A percentile compares a stretch with the other conserved stretches of the same genome.
Evolutionary conservation across 2,329 filamentous ascomycete genomes (phyloP).

Genomic region (Acrodontium crateriforme): DNA sequence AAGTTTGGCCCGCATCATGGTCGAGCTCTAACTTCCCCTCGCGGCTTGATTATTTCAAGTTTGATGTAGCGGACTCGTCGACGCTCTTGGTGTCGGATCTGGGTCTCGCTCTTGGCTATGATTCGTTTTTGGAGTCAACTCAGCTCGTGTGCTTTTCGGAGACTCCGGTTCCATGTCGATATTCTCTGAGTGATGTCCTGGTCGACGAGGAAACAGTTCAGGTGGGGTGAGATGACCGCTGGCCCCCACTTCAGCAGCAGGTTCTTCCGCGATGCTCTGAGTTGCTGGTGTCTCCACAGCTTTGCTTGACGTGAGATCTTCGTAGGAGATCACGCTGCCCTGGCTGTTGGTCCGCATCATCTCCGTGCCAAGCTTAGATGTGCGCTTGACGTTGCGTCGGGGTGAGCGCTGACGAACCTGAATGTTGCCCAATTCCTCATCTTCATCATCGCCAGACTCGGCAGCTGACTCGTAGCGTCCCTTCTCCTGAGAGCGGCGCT

Average conservation of each 20-base stretch:
- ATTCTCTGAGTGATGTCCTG: conserved; percentile 29
- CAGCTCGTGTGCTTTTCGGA: conserved; percentile 14
- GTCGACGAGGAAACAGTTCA: conserved; percentile 33
- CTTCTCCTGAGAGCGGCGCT: conserved; percentile 62
- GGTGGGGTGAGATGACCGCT: conserved; percentile 34
- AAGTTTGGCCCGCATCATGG: too few species aligned
- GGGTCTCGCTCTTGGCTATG: conserved; percentile 19
- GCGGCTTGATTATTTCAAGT: conserved; percentile 7
- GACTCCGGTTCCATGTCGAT: conserved; percentile 21
- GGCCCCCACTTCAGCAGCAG: conserved; percentile 21
- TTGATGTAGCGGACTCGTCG: conserved; percentile 8
- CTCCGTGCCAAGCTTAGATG: conserved; percentile 80
- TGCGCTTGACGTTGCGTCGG: conserved; percentile 29
- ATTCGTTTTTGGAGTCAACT: conserved; percentile 25
- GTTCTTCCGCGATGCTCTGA: conserved; percentile 26
- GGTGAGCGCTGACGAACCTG: conserved; percentile 49
- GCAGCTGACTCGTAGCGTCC: conserved; percentile 53
- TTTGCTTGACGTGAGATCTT: conserved; percentile 25
- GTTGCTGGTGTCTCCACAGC: conserved; percentile 4
- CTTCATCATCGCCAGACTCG: conserved; percentile 88
- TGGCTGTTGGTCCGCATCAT: conserved; percentile 97
- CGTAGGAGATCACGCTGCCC: conserved; percentile 52
- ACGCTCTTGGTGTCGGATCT: conserved; percentile 29
- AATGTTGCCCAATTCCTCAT: conserved; percentile 64
- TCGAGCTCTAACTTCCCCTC: too few species aligned